These are phyloP conservation scores for Musa troglodytarum DNA, from an alignment of 176 grass and related monocot genomes.

Conservation along the genomic window DNA sequence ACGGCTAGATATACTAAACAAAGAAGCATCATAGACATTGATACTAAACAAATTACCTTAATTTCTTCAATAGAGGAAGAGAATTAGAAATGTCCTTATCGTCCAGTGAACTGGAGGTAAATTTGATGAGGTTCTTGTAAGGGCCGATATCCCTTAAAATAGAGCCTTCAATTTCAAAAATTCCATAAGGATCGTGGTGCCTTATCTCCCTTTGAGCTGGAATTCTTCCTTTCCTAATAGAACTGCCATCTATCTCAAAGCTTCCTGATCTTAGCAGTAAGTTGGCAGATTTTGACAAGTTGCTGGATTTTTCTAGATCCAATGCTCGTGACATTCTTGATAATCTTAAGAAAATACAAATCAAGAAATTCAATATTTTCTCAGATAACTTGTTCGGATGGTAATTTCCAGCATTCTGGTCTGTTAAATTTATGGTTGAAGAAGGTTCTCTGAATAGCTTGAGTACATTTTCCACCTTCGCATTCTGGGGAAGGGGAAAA, in stretches of 20 bases:
- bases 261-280: slow-evolving; percentile 29
- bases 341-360: slow-evolving; percentile 80
- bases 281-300: slow-evolving; percentile 29
- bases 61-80: slow-evolving; percentile 50
- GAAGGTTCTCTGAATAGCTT: slow-evolving; percentile 26
- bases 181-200: slow-evolving; percentile 76
- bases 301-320: slow-evolving; percentile 46
- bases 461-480: slow-evolving; percentile 18
- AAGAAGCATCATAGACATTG: too few species aligned
- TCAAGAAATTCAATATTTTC: slow-evolving; percentile 70
- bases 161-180: slow-evolving; percentile 54
- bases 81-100: slow-evolving; percentile 46
- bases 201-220: slow-evolving; percentile 21
- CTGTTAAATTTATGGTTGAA: slow-evolving; percentile 4
- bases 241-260: slow-evolving; percentile 34
- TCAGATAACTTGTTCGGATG: slow-evolving; percentile 91
- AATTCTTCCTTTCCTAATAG: slow-evolving; percentile 5
- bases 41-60: slow-evolving; percentile 32
- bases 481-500: not conserved
- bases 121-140: slow-evolving; percentile 91
- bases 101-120: slow-evolving; percentile 52
- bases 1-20: not conserved
- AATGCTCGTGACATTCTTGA: slow-evolving; percentile 46
- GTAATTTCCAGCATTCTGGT: slow-evolving; percentile 11
- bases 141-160: slow-evolving; percentile 66